These are phyloP conservation scores for Suillus clintonianus DNA, from an alignment of 768 basidiomycete species.

Conservation along the genomic window DNA sequence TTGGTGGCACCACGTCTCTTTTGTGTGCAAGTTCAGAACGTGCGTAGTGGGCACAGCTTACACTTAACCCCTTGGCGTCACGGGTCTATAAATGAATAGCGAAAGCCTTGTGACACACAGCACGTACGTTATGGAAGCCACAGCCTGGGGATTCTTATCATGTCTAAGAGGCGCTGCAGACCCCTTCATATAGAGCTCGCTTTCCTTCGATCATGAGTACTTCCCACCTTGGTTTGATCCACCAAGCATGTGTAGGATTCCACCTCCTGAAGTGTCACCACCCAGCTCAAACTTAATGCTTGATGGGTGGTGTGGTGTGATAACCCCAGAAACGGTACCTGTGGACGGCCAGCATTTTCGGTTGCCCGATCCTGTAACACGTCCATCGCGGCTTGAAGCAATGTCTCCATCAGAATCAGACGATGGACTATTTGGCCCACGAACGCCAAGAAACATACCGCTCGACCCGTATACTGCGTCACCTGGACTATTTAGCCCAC, in stretches of 20 bases:
- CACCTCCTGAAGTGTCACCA: background rate
- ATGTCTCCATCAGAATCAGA: background rate
- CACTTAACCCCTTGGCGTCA: background rate
- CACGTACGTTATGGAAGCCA: background rate
- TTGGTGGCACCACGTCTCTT: background rate
- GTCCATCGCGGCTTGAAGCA: background rate
- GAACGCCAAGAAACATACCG: no score
- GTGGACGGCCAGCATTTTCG: background rate
- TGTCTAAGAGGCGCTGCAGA: background rate
- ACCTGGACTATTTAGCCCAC: no score
- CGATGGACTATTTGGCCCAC: no score
- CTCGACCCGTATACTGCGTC: background rate
- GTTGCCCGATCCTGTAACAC: background rate
- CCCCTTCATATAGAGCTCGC: background rate
- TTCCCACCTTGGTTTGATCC: no score
- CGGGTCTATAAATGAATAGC: background rate
- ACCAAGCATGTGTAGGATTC: background rate
- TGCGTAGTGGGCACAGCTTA: background rate
- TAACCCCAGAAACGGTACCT: background rate
- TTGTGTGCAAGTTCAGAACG: background rate
- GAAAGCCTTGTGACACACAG: background rate
- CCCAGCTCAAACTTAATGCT: background rate
- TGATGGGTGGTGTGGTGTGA: background rate
- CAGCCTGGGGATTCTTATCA: background rate
- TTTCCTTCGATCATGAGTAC: background rate